Evolutionary conservation across 192 early-diverging fungal species (phyloP), one percentile per base, ranked within the genome.

Genomic region (Gorgonomyces haynaldii): DNA sequence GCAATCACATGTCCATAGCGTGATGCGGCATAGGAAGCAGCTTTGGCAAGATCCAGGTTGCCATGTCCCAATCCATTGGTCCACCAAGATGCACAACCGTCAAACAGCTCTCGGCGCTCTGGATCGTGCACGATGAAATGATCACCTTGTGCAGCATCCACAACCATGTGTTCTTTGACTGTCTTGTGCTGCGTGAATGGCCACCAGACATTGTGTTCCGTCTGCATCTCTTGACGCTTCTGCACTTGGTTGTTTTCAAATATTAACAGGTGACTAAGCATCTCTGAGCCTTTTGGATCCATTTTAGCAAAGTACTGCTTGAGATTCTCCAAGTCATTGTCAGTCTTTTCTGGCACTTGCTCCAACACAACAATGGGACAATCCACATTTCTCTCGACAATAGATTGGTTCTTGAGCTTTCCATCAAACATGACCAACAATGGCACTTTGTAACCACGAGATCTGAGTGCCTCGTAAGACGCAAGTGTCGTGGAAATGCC

Each of bases 1-100:
- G 81, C 83, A 43, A 88, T 83, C 42, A 88, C 73, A 48, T 88
- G 85, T 32, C 85, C 85, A 56, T 86, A 88, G 1, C 85, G 69
- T 4, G 77, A 80, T 0, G 83, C 67, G 1, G 85, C 81, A 48
- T 81, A 54, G 1, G 81, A 73, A 1, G 78, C 81, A 3, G 79
- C 53, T 7, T 70, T 52, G 1, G 79, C 64, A 15, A 88, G 60
- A 8, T 60, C 48, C 0, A 67, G 64, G 20, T 78, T 72, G 41
- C 67, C 85, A 53, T 88, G 85, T 1, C 83, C 85, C 22, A 88
- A 50, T 31, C 71, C 75, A 54, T 88, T 81, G 13, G 85, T 88
- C 85, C 83, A 88, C 85, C 85, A 88, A 54, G 67, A 72, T 27
- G 83, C 82, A 49, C 80, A 84, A 13, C 65, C 84, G 54, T 88